phyloP scores from a whole-genome alignment of 129 eudicot species.

The Erigeron canadensis region DNA sequence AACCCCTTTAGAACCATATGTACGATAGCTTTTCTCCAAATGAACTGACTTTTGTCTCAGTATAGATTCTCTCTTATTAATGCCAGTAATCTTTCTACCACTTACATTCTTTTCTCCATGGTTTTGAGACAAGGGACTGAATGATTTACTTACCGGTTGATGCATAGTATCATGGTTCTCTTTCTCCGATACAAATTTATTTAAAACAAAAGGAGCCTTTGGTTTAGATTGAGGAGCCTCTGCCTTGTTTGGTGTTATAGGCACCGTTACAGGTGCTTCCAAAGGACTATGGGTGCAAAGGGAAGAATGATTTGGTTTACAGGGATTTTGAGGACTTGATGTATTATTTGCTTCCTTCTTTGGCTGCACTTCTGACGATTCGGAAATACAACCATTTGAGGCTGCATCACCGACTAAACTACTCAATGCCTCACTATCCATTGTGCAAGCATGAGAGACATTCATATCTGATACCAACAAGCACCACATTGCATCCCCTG shows the following conservation, averaged over 20 bases:
- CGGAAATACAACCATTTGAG: constrained; percentile 44
- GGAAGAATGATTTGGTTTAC: constrained; percentile 42
- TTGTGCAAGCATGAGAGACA: constrained; percentile 85
- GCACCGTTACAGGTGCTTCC: constrained; percentile 36
- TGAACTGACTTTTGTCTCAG: constrained; percentile 85
- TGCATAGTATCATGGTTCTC: constrained; percentile 41
- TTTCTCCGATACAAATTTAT: constrained; percentile 50
- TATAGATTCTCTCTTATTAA: constrained; percentile 75
- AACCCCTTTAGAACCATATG: constrained; percentile 76
- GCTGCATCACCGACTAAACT: constrained; percentile 46
- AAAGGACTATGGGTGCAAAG: constrained; percentile 38
- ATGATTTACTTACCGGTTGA: constrained; percentile 44
- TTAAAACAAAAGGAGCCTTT: constrained; percentile 40
- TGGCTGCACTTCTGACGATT: constrained; percentile 38
- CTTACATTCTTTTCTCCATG: constrained; percentile 65
- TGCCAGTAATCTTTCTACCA: constrained; percentile 70
- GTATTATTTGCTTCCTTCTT: constrained; percentile 46
- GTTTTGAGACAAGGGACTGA: constrained; percentile 49
- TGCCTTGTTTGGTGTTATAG: constrained; percentile 35
- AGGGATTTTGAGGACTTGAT: constrained; percentile 31
- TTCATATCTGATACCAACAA: constrained; percentile 92
- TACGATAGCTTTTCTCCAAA: constrained; percentile 79
- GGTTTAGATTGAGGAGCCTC: constrained; percentile 47
- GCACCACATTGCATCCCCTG: constrained; percentile 99
- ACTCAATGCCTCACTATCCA: constrained; percentile 66